Evolutionary conservation across 805 yeast species (phyloP).

Genomic region (Pichia exigua): DNA sequence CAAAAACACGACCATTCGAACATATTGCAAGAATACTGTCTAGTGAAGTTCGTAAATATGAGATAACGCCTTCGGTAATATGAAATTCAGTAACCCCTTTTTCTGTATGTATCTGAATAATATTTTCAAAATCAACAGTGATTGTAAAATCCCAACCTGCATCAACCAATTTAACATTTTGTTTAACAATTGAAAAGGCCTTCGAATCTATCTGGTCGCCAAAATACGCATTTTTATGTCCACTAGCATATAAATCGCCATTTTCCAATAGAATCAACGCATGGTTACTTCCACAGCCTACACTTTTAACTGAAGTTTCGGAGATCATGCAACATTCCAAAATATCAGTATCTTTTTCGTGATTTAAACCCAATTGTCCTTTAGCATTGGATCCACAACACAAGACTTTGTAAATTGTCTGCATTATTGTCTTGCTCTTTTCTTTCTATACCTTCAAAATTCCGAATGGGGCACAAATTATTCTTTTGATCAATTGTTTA

Average conservation of each 20-base stretch:
- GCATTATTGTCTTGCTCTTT: not conserved
- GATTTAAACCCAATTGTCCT: constrained; percentile 60
- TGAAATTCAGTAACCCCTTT: not conserved
- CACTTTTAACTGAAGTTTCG: constrained; percentile 15
- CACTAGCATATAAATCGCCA: constrained; percentile 51
- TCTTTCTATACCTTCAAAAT: not conserved
- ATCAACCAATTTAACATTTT: constrained; percentile 33
- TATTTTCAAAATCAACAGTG: constrained; percentile 34
- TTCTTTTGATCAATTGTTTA: not conserved
- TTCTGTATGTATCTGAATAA: constrained; percentile 47
- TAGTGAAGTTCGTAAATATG: constrained; percentile 31
- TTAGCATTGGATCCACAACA: constrained; percentile 83
- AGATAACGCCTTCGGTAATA: not conserved
- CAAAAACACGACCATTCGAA: constrained; percentile 38
- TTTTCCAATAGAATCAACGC: constrained; percentile 48
- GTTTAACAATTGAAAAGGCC: not conserved
- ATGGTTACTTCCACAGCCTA: constrained; percentile 85
- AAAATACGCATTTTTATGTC: constrained; percentile 25
- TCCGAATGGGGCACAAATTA: not conserved
- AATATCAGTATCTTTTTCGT: constrained; percentile 40
- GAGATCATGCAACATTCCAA: constrained; percentile 15
- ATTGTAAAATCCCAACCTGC: constrained; percentile 81
- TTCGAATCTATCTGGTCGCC: not conserved
- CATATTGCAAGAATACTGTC: constrained; percentile 36
- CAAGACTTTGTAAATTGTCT: constrained; percentile 24